Conservation (phyloP, 2,329 filamentous ascomycete species). For the Drechslera avenae region DNA sequence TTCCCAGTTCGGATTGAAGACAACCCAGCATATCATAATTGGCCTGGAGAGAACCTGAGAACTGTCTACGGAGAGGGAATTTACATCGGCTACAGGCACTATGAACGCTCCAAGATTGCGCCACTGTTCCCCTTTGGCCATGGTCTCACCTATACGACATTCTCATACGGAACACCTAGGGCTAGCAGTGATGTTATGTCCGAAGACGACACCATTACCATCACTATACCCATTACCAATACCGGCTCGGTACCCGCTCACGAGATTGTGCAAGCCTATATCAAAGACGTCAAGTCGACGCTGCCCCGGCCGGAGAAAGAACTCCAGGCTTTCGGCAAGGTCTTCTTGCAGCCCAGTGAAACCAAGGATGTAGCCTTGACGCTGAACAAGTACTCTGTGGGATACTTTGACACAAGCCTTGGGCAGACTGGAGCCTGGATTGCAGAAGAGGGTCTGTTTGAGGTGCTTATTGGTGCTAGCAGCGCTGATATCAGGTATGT, state of each 20-base stretch:
- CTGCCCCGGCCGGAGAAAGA: slow-evolving; percentile 73
- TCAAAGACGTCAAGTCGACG: slow-evolving; percentile 66
- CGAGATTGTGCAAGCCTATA: slow-evolving; percentile 71
- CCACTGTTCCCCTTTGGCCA: slow-evolving; percentile 78
- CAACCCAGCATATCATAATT: slow-evolving; percentile 73
- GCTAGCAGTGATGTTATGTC: slow-evolving; percentile 57
- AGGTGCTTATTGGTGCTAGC: slow-evolving; percentile 65
- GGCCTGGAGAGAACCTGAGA: slow-evolving; percentile 71
- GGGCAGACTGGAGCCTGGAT: slow-evolving; percentile 60
- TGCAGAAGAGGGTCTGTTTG: slow-evolving; percentile 67
- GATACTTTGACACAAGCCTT: slow-evolving; percentile 67
- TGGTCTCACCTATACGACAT: slow-evolving; percentile 77
- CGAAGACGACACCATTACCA: slow-evolving; percentile 53
- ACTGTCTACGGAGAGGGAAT: slow-evolving; percentile 74
- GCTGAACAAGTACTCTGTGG: slow-evolving; percentile 55
- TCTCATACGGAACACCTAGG: slow-evolving; percentile 65
- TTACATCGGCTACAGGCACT: slow-evolving; percentile 75
- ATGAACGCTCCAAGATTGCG: slow-evolving; percentile 64
- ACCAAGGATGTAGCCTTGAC: slow-evolving; percentile 40
- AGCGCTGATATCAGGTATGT: slow-evolving; percentile 67
- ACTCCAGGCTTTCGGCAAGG: slow-evolving; percentile 67
- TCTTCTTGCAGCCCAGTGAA: slow-evolving; percentile 45
- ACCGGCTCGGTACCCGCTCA: slow-evolving; percentile 62
- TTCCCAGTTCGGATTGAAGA: slow-evolving; percentile 67
- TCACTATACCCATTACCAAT: slow-evolving; percentile 61